Percentiles rank a stretch among this genome's conserved stretches.
phyloP scores from a whole-genome alignment of 495 filamentous ascomycete genomes.

The Xylaria venustula region DNA sequence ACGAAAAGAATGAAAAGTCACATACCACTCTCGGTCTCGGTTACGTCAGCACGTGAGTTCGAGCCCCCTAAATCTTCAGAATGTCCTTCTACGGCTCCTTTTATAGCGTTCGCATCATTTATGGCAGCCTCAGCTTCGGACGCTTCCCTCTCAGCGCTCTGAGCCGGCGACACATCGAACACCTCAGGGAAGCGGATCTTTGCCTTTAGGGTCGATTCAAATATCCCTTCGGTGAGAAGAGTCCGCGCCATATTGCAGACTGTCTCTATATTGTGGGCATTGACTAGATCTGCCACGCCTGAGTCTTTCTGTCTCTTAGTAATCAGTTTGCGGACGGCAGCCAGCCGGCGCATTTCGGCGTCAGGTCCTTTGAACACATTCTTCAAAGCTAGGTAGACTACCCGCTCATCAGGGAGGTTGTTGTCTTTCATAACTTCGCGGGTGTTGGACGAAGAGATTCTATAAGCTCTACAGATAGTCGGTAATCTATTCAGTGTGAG shows the following conservation, averaged over 20 bases:
- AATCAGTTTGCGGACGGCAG: conserved; percentile 1
- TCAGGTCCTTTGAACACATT: conserved; percentile 13
- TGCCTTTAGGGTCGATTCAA: conserved; percentile 3
- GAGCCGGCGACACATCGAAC: conserved; percentile 3
- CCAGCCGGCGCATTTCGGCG: background rate
- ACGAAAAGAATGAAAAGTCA: background rate
- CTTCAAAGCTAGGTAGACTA: conserved; percentile 11
- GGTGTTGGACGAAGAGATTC: background rate
- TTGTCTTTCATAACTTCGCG: background rate
- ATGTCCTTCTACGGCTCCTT: background rate
- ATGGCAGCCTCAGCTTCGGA: conserved; percentile 2
- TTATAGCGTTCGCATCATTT: conserved; percentile 7
- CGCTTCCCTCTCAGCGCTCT: conserved; percentile 4
- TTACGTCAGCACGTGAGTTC: background rate
- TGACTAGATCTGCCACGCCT: background rate
- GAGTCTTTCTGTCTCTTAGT: background rate
- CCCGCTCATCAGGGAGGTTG: conserved; percentile 8
- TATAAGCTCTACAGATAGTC: no score
- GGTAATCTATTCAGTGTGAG: no score
- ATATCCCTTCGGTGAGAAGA: conserved; percentile 5
- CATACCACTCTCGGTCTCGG: conserved; percentile 6
- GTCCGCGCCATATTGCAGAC: background rate
- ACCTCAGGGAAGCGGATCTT: conserved; percentile 12
- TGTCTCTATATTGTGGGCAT: background rate
- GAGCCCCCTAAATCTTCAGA: background rate